phyloP scores from a whole-genome alignment of 2,329 filamentous ascomycete genomes.

The Blastomyces parvus region DNA sequence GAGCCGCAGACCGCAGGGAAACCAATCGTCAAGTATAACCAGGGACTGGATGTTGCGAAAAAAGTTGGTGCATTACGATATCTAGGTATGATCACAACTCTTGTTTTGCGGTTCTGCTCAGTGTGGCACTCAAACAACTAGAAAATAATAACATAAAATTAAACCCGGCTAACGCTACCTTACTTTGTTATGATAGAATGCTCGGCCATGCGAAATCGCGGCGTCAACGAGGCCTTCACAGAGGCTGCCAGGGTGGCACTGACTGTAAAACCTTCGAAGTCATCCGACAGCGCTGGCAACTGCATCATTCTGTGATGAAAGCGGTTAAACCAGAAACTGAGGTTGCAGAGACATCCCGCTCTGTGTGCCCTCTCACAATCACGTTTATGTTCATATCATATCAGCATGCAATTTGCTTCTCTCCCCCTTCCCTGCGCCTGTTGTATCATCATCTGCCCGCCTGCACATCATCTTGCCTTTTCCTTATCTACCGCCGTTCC shows the following conservation, averaged over 20 bases:
- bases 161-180: neutral
- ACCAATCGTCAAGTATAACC: conserved; percentile 67
- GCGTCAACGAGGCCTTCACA: conserved; percentile 97
- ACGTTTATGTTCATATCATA: neutral
- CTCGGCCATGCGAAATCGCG: conserved; percentile 94
- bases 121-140: neutral
- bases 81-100: conserved; percentile 48
- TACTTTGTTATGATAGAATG: conserved; percentile 53
- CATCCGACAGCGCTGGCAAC: conserved; percentile 24
- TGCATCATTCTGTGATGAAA: conserved; percentile 31
- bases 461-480: neutral
- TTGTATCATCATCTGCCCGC: conserved; percentile 15
- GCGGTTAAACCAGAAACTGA: neutral
- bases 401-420: conserved; percentile 9
- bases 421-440: conserved; percentile 18
- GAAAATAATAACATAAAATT: neutral
- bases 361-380: conserved; percentile 6
- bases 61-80: conserved; percentile 89
- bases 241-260: conserved; percentile 92
- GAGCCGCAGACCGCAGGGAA: conserved; percentile 26
- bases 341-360: neutral
- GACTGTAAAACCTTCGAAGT: conserved; percentile 35
- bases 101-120: neutral
- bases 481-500: neutral
- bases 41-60: conserved; percentile 82